phyloP scores from a whole-genome alignment of 768 basidiomycete species.

The Termitomyces sp. region DNA sequence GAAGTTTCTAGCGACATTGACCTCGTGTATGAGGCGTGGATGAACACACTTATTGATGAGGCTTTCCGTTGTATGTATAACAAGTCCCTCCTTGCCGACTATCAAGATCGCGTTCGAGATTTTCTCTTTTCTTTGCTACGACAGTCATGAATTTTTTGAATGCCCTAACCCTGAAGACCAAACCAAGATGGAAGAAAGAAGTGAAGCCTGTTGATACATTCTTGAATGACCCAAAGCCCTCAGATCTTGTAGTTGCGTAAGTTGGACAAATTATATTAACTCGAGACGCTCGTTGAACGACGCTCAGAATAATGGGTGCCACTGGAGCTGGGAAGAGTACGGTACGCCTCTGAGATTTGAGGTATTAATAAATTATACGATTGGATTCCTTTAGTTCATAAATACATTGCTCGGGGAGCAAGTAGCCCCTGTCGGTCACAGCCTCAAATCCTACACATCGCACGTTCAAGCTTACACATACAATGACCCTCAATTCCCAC shows the following conservation, averaged over 20 bases:
- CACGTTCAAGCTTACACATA: slow-evolving; percentile 15
- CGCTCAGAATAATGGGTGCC: slow-evolving; percentile 21
- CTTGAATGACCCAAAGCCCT: slow-evolving; percentile 4
- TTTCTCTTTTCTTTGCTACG: not conserved
- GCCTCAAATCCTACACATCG: slow-evolving; percentile 19
- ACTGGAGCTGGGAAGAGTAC: slow-evolving; percentile 27
- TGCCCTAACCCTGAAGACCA: not conserved
- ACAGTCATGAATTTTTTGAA: not conserved
- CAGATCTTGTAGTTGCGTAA: slow-evolving; percentile 19
- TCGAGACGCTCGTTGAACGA: not conserved
- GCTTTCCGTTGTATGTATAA: not conserved
- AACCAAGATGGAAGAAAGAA: slow-evolving; percentile 10
- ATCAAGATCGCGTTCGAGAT: not conserved
- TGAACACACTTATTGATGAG: not conserved
- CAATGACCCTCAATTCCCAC: slow-evolving; percentile 4
- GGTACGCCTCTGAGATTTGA: slow-evolving; percentile 7
- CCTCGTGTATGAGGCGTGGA: slow-evolving; percentile 1
- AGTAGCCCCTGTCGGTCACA: slow-evolving; percentile 16
- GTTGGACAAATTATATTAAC: not conserved
- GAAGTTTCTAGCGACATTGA: not conserved
- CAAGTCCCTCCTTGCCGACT: not conserved
- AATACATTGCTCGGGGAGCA: slow-evolving; percentile 10
- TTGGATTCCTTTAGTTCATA: slow-evolving; percentile 14
- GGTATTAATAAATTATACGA: not conserved
- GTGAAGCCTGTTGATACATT: slow-evolving; percentile 3